A percentile compares a stretch with the other conserved stretches of the same genome.
phyloP scores from a whole-genome alignment of 179 eudicot genomes.

The Heliamphora pulchella region DNA sequence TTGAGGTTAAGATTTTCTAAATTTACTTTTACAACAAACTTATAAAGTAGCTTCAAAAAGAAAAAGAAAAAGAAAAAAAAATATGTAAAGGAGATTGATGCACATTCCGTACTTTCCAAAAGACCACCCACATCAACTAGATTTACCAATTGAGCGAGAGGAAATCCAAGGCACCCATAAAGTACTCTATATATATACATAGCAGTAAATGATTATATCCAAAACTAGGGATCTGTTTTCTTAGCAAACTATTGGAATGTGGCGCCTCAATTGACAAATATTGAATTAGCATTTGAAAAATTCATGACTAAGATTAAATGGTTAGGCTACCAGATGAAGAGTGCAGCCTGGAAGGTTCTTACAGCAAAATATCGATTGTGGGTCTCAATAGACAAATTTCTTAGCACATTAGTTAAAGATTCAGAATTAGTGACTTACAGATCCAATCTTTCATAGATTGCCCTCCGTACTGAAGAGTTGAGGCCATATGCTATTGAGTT shows the following conservation, averaged over 20 bases:
- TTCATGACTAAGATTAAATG: not conserved
- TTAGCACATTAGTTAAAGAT: not conserved
- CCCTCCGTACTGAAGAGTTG: constrained; percentile 81
- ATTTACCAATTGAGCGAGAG: not conserved
- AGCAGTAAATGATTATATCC: not conserved
- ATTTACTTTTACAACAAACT: not conserved
- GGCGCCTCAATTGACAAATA: not conserved
- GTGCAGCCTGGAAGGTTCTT: not conserved
- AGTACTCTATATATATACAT: not conserved
- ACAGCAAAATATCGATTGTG: not conserved
- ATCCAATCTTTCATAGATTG: constrained; percentile 71
- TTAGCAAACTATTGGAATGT: not conserved
- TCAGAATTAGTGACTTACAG: constrained; percentile 53
- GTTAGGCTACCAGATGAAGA: no score
- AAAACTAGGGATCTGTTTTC: not conserved
- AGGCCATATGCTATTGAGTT: constrained; percentile 97
- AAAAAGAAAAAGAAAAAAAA: not conserved
- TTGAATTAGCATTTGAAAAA: no score
- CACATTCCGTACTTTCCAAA: not conserved
- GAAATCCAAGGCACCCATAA: not conserved
- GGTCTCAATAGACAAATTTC: not conserved
- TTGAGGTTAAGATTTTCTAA: not conserved
- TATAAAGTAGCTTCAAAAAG: not conserved
- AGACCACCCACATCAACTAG: not conserved
- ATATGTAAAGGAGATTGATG: not conserved